Base-by-base conservation (phyloP, 495 filamentous ascomycete species). In the Hypoxylon fragiforme region DNA sequence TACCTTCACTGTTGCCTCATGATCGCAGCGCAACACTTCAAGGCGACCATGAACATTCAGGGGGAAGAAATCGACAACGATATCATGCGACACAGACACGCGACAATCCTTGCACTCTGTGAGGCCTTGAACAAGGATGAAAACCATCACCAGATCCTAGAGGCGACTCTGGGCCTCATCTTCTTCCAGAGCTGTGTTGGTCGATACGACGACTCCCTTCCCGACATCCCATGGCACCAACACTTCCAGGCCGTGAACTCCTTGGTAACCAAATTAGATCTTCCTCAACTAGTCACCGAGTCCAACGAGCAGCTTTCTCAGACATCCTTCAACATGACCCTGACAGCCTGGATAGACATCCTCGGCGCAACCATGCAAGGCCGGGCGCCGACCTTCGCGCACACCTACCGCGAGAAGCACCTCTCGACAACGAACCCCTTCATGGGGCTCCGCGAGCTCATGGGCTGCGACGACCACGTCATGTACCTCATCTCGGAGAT, bases 401-500 rank as follows among this genome's bases (percentile, higher is more conserved):
- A 96, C 68, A 87, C 86, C 9, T 98, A 98, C 66, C 87, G 94
- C 24, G 81, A 90, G 56, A 95, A 97, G 77, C 89, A 96, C 65
- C 79, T 95, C 9, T 85, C 79, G 48, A 74, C 80, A 1, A 77
- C 82, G 8, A 81, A 86, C 28, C 83, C 86, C 14, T 80, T 73
- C 38, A 70, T 83, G 31, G 94, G 94, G 2, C 77, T 98, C 15
- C 84, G 85, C 30, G 94, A 97, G 67, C 79, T 98, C 8, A 98
- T 97, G 94, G 94, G 94, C 48, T 98, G 94, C 70, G 94, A 98
- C 50, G 94, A 98, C 73, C 84, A 86, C 16, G 84, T 98, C 64
- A 97, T 98, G 94, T 98, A 96, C 67, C 80, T 97, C 54, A 96
- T 98, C 64, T 96, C 91, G 1, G 94, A 98, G 67, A 96, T 97